phyloP scores from a whole-genome alignment of 148 eudicot genomes.

The Silene conica region DNA sequence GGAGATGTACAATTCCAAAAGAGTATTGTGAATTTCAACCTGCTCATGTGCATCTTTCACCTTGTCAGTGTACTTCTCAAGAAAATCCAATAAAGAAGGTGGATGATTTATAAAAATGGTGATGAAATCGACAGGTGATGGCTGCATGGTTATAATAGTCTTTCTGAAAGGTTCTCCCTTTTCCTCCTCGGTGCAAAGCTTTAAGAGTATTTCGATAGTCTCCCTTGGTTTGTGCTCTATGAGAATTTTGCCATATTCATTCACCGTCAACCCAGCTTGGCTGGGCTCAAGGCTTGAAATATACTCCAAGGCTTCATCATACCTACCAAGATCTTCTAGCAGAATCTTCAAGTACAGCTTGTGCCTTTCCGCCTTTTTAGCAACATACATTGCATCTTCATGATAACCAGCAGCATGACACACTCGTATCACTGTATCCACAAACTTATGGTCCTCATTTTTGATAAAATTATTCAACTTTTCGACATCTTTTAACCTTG shows the following conservation, averaged over 20 bases:
- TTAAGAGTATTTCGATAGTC: slow-evolving; percentile 76
- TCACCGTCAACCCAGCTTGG: slow-evolving; percentile 89
- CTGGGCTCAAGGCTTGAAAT: slow-evolving; percentile 82
- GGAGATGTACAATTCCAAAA: slow-evolving; percentile 85
- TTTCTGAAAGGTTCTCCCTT: slow-evolving; percentile 49
- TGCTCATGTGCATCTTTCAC: slow-evolving; percentile 96
- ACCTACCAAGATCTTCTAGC: slow-evolving; percentile 88
- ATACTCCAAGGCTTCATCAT: slow-evolving; percentile 90
- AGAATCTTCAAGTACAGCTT: slow-evolving; percentile 92
- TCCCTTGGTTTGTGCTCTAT: slow-evolving; percentile 87
- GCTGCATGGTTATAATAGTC: slow-evolving; percentile 68
- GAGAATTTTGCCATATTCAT: slow-evolving; percentile 92
- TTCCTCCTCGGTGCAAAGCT: slow-evolving; percentile 78
- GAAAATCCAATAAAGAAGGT: slow-evolving; percentile 76
- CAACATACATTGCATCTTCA: slow-evolving; percentile 98
- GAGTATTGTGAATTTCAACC: slow-evolving; percentile 86
- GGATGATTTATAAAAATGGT: slow-evolving; percentile 90
- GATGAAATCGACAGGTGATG: slow-evolving; percentile 96
- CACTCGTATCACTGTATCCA: slow-evolving; percentile 93
- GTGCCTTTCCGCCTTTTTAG: slow-evolving; percentile 93
- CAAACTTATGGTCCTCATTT: slow-evolving; percentile 89
- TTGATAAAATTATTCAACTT: slow-evolving; percentile 79
- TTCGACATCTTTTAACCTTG: slow-evolving; percentile 93
- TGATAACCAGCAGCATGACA: slow-evolving; percentile 96
- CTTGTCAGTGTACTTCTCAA: slow-evolving; percentile 80